phyloP scores from a whole-genome alignment of 805 yeast species.

The Yarrowia sp. region DNA sequence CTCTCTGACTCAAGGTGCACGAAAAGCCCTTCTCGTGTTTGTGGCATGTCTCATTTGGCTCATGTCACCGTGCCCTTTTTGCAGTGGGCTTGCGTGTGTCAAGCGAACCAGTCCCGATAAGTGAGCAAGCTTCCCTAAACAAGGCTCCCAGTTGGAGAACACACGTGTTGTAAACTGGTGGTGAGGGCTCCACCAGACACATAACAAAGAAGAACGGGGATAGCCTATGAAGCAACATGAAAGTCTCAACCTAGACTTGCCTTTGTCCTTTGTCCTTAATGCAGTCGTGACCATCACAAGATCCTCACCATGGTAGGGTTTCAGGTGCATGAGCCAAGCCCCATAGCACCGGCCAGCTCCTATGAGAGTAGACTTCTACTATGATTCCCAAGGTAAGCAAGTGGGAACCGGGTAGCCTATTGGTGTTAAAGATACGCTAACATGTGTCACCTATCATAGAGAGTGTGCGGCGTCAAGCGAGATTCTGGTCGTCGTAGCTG shows the following conservation, averaged over 20 bases:
- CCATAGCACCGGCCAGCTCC: neutral
- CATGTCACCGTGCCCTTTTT: neutral
- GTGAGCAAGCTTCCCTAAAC: conserved; percentile 8
- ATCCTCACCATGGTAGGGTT: neutral
- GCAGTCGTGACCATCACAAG: conserved; percentile 4
- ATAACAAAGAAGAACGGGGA: neutral
- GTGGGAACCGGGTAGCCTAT: conserved; percentile 7
- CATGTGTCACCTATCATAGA: too few relatives aligned
- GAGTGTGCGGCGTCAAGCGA: too few relatives aligned
- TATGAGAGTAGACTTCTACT: neutral
- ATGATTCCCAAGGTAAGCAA: conserved; percentile 1
- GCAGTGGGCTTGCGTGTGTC: neutral
- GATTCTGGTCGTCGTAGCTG: too few relatives aligned
- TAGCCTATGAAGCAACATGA: neutral
- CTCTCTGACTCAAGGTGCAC: neutral
- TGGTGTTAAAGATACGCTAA: neutral
- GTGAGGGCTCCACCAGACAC: neutral
- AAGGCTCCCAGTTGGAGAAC: neutral
- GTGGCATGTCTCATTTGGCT: conserved; percentile 3
- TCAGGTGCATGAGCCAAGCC: conserved; percentile 10
- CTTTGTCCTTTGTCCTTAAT: neutral
- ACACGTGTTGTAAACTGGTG: neutral
- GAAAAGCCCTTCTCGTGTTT: neutral
- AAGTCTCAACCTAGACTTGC: conserved; percentile 1
- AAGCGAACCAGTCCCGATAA: neutral